phyloP scores from a whole-genome alignment of 2,329 filamentous ascomycete genomes.

The Tolypocladium sp. region DNA sequence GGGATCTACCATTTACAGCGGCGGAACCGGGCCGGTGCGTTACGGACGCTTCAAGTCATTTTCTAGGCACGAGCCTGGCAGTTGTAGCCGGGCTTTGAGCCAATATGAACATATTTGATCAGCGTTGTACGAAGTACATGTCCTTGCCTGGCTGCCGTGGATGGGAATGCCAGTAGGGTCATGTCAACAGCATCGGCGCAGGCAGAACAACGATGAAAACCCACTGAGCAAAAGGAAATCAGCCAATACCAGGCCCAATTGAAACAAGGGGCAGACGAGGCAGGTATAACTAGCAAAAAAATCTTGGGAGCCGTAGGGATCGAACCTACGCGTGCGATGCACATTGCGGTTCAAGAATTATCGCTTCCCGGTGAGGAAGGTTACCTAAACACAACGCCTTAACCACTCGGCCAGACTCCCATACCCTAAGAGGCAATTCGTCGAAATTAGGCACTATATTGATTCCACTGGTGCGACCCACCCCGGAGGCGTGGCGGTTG shows the following conservation, averaged over 20 bases:
- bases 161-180: too few relatives aligned
- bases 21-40: not conserved
- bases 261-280: too few relatives aligned
- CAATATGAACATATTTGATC: not conserved
- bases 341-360: conserved; percentile 28
- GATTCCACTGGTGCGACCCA: not conserved
- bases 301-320: conserved; percentile 37
- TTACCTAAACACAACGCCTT: conserved; percentile 46
- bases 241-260: too few relatives aligned
- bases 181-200: too few relatives aligned
- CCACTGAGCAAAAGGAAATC: too few relatives aligned
- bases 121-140: too few relatives aligned
- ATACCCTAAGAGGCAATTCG: conserved; percentile 1
- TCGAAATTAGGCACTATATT: conserved; percentile 1
- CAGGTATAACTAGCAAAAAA: conserved; percentile 4
- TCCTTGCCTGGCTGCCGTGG: too few relatives aligned
- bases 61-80: not conserved
- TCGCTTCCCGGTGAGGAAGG: conserved; percentile 6
- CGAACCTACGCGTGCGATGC: conserved; percentile 39
- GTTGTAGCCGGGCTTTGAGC: not conserved
- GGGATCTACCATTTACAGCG: not conserved
- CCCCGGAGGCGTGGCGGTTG: not conserved
- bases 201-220: too few relatives aligned
- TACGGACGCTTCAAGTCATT: not conserved
- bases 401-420: conserved; percentile 45